Conservation (phyloP, 805 yeast genomes). For the Kuraishia floccosa region DNA sequence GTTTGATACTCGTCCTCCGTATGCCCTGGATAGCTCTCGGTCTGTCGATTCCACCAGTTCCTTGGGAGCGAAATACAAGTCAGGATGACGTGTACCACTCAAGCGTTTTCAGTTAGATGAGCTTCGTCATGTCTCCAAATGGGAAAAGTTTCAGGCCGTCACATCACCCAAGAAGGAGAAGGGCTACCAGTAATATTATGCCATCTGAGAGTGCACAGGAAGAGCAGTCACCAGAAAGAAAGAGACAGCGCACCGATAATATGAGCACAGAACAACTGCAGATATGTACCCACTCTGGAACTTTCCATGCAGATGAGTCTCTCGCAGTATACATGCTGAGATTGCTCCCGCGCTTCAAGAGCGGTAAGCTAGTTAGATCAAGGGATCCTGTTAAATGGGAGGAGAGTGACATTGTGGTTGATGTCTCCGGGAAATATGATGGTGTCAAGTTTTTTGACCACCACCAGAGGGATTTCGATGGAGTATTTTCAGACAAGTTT, state of each 20-base stretch:
- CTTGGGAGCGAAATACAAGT: no score
- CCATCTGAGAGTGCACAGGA: no score
- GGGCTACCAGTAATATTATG: not conserved
- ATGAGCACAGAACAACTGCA: constrained; percentile 16
- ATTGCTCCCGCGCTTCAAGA: constrained; percentile 53
- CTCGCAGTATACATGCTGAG: constrained; percentile 83
- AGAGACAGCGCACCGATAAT: constrained; percentile 15
- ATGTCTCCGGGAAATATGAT: constrained; percentile 89
- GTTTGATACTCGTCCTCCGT: no score
- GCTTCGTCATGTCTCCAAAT: not conserved
- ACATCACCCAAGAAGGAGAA: no score
- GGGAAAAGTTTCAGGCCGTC: not conserved
- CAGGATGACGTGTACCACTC: no score
- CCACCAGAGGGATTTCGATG: constrained; percentile 87
- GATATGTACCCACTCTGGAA: constrained; percentile 87
- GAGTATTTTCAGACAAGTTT: constrained; percentile 52
- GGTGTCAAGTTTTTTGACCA: constrained; percentile 84
- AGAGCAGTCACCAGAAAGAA: constrained; percentile 4
- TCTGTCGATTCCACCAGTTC: no score
- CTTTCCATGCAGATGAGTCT: constrained; percentile 96
- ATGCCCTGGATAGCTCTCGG: no score
- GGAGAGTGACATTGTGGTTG: constrained; percentile 82
- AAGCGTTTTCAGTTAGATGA: not conserved
- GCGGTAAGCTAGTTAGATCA: constrained; percentile 68
- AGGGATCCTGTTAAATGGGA: constrained; percentile 80